Percentiles rank a stretch among this genome's conserved stretches.
These are phyloP conservation scores for Leccinum variabile DNA, from an alignment of 1,284 basidiomycete genomes.

Conservation along the genomic window DNA sequence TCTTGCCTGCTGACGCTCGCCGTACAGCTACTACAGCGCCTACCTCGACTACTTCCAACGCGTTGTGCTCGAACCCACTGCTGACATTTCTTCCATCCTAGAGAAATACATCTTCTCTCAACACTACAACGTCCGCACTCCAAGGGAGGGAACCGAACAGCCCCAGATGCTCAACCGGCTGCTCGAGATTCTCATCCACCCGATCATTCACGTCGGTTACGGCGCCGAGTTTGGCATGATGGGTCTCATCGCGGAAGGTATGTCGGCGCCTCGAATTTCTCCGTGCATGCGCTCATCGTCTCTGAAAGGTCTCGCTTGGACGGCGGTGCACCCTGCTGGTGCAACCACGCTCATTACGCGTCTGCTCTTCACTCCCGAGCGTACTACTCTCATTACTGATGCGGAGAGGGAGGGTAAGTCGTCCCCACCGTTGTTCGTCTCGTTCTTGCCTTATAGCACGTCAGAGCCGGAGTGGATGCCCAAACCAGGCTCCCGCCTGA, in stretches of 20 bases:
- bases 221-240: constrained; percentile 62
- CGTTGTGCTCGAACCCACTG: constrained; percentile 32
- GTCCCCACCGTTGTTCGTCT: background rate
- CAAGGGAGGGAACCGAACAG: constrained; percentile 29
- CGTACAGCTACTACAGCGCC: constrained; percentile 35
- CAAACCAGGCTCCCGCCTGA: constrained; percentile 28
- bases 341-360: constrained; percentile 33
- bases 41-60: constrained; percentile 38
- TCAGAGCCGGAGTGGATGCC: constrained; percentile 19
- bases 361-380: constrained; percentile 29
- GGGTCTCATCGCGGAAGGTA: constrained; percentile 66
- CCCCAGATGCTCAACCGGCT: constrained; percentile 64
- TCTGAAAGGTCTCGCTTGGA: constrained; percentile 44
- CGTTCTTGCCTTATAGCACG: background rate
- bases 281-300: background rate
- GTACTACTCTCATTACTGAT: constrained; percentile 32
- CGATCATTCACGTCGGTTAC: constrained; percentile 64
- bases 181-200: constrained; percentile 59
- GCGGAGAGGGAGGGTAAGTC: constrained; percentile 21
- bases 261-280: background rate
- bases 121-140: constrained; percentile 29
- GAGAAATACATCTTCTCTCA: constrained; percentile 32
- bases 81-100: constrained; percentile 21
- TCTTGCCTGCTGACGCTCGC: background rate
- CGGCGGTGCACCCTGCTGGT: constrained; percentile 40